Conservation (phyloP, 1,139 yeast species). For the Suhomyces bolitotheri region DNA sequence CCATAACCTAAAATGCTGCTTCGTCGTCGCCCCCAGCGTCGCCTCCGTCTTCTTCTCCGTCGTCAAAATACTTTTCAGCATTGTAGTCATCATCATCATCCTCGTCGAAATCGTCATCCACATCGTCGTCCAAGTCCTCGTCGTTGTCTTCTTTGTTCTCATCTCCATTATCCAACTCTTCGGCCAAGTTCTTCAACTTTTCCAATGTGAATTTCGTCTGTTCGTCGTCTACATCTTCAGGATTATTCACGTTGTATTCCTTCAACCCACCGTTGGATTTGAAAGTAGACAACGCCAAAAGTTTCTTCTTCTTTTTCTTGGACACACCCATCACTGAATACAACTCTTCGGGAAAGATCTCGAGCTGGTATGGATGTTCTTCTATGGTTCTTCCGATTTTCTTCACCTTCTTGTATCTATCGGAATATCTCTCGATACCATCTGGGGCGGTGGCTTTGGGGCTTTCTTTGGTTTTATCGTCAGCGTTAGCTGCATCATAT, state of each 20-base stretch:
- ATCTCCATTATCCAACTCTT: slow-evolving; percentile 48
- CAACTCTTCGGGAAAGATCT: slow-evolving; percentile 78
- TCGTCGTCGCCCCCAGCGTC: slow-evolving; percentile 76
- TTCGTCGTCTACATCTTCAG: slow-evolving; percentile 30
- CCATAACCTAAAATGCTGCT: slow-evolving; percentile 18
- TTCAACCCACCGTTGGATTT: slow-evolving; percentile 49
- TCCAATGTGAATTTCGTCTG: slow-evolving; percentile 52
- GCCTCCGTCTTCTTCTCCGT: slow-evolving; percentile 75
- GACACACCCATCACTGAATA: slow-evolving; percentile 72
- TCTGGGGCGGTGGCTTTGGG: slow-evolving; percentile 33
- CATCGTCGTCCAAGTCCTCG: slow-evolving; percentile 49
- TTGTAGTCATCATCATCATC: slow-evolving; percentile 67
- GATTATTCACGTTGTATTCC: slow-evolving; percentile 30
- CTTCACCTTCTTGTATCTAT: slow-evolving; percentile 68
- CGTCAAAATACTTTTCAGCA: slow-evolving; percentile 59
- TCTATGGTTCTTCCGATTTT: slow-evolving; percentile 76
- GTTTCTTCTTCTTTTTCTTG: slow-evolving; percentile 51
- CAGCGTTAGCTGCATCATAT: slow-evolving; percentile 20
- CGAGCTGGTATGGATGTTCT: slow-evolving; percentile 76
- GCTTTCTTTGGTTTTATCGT: slow-evolving; percentile 8
- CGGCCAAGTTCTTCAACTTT: slow-evolving; percentile 61
- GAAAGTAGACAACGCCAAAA: slow-evolving; percentile 52
- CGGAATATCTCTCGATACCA: slow-evolving; percentile 74
- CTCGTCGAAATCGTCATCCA: slow-evolving; percentile 60
- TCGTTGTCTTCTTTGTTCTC: slow-evolving; percentile 44